A percentile compares a stretch with the other conserved stretches of the same genome.
Evolutionary conservation across 2,329 filamentous ascomycete genomes (phyloP).

Genomic region (Teratosphaeria zuluensis): DNA sequence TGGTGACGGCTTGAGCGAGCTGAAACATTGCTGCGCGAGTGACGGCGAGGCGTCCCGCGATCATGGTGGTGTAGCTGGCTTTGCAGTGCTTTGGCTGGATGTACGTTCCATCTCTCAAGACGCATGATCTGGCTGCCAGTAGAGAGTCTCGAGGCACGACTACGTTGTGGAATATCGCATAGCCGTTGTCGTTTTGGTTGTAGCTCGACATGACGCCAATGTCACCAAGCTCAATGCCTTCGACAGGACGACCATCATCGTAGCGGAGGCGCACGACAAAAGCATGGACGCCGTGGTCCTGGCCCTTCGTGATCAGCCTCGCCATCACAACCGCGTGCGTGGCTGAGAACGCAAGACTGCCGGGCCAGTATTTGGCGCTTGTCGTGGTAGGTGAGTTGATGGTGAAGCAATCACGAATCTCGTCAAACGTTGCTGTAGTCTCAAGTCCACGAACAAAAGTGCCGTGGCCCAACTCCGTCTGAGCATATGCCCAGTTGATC

Average conservation of each 20-base stretch:
- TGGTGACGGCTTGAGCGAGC: constrained; percentile 5
- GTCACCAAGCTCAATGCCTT: constrained; percentile 6
- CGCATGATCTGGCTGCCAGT: constrained; percentile 2
- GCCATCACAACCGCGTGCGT: constrained; percentile 6
- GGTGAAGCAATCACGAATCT: constrained; percentile 2
- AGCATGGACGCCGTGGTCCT: constrained; percentile 4
- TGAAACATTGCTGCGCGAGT: constrained; percentile 5
- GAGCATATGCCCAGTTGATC: constrained; percentile 2
- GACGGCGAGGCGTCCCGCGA: constrained; percentile 3
- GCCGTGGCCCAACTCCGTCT: constrained; percentile 8
- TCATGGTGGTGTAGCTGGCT: constrained; percentile 6
- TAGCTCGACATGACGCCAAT: constrained; percentile 7
- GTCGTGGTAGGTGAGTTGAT: constrained; percentile 6
- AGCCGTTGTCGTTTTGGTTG: constrained; percentile 6
- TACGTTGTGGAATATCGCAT: constrained; percentile 5
- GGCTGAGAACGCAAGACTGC: constrained; percentile 5
- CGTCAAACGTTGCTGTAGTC: constrained; percentile 7
- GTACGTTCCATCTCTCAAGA: constrained; percentile 6
- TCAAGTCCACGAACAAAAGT: constrained; percentile 6
- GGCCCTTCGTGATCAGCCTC: constrained; percentile 3
- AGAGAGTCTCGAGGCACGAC: constrained; percentile 5
- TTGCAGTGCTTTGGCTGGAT: constrained; percentile 4
- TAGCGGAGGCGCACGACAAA: constrained; percentile 5
- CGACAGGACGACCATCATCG: constrained; percentile 4
- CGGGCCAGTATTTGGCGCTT: constrained; percentile 8